phyloP scores from a whole-genome alignment of 495 filamentous ascomycete genomes.

The Penicillium bovifimosum region DNA sequence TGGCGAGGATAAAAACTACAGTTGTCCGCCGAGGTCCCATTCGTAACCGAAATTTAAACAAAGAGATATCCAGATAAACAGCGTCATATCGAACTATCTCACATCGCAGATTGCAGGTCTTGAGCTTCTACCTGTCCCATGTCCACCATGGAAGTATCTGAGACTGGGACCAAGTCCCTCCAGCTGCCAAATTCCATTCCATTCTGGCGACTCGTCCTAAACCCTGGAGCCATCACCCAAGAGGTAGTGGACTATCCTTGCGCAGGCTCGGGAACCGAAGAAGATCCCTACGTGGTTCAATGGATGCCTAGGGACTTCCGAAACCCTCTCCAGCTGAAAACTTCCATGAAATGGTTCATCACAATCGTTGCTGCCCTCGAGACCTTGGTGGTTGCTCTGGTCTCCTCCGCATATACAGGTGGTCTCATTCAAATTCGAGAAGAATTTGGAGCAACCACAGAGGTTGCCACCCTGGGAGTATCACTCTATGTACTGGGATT shows the following conservation, averaged over 20 bases:
- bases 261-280: slow-evolving; percentile 57
- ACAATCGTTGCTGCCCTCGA: slow-evolving; percentile 57
- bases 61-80: too few species aligned
- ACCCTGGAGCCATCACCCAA: slow-evolving; percentile 43
- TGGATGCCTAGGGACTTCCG: slow-evolving; percentile 62
- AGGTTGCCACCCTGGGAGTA: slow-evolving; percentile 55
- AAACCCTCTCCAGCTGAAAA: slow-evolving; percentile 57
- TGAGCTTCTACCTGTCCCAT: background rate
- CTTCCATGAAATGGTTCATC: slow-evolving; percentile 58
- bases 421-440: slow-evolving; percentile 52
- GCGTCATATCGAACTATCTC: background rate
- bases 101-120: background rate
- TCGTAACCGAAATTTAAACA: background rate
- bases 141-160: slow-evolving; percentile 6
- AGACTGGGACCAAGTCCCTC: slow-evolving; percentile 6
- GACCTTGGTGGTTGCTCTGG: slow-evolving; percentile 64
- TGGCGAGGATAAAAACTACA: background rate
- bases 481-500: slow-evolving; percentile 71
- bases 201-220: slow-evolving; percentile 34
- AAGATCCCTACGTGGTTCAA: slow-evolving; percentile 64
- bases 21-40: background rate
- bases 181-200: slow-evolving; percentile 17
- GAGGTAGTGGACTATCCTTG: slow-evolving; percentile 52
- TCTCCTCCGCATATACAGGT: slow-evolving; percentile 65
- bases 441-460: slow-evolving; percentile 48